A percentile compares a stretch with the other conserved stretches of the same genome.
These are phyloP conservation scores for Volvox carteri DNA, from an alignment of 163 green algal genomes.

Conservation along the genomic window DNA sequence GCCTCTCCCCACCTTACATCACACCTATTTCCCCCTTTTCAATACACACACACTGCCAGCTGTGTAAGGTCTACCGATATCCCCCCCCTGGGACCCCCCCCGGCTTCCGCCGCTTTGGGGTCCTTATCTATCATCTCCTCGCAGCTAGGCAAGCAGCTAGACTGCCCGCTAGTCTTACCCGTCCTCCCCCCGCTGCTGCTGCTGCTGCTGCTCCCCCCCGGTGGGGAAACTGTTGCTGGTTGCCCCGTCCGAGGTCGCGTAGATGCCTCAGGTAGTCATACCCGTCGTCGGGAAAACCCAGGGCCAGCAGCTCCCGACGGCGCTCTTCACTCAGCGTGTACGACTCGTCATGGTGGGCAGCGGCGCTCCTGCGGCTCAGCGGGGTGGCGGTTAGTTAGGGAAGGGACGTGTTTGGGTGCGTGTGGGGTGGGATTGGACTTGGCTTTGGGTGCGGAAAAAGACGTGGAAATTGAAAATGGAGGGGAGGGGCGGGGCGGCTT, in stretches of 20 bases:
- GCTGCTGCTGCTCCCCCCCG: too few species aligned
- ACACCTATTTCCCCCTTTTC: too few species aligned
- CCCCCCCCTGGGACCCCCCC: too few species aligned
- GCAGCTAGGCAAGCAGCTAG: too few species aligned
- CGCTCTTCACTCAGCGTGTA: conserved; percentile 73
- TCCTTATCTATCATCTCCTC: too few species aligned
- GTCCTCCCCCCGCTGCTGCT: too few species aligned
- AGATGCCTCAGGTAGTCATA: conserved; percentile 97
- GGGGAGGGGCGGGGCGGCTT: background rate
- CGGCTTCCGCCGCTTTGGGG: too few species aligned
- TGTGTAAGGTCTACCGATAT: too few species aligned
- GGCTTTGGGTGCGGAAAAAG: background rate
- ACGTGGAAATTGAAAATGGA: background rate
- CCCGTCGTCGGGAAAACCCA: conserved; percentile 93
- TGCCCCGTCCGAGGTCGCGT: conserved; percentile 68
- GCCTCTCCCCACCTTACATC: too few species aligned
- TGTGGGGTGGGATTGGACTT: background rate
- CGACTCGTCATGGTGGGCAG: conserved; percentile 69
- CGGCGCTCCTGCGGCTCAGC: conserved; percentile 14
- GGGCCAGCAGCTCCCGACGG: conserved; percentile 87
- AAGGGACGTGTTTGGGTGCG: background rate
- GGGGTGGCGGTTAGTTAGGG: background rate
- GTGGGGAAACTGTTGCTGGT: too few species aligned
- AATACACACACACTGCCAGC: too few species aligned
- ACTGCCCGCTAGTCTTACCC: too few species aligned